A percentile compares a stretch with the other conserved stretches of the same genome.
These are phyloP conservation scores for Lachnellula subtilissima DNA, from an alignment of 2,329 filamentous ascomycete species.

Conservation along the genomic window DNA sequence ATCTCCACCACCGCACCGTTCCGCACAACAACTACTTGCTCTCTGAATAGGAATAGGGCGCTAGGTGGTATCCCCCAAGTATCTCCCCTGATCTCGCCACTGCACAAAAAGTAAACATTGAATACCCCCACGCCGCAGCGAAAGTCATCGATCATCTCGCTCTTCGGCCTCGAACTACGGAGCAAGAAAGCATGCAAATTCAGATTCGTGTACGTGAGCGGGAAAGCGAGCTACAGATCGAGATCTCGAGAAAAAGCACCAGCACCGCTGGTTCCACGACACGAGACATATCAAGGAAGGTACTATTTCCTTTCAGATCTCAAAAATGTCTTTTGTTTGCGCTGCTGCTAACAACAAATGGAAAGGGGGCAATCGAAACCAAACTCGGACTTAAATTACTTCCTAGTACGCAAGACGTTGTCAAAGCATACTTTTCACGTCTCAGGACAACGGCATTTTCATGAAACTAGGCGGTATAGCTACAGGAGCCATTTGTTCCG, in stretches of 20 bases:
- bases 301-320: slow-evolving; percentile 1
- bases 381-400: slow-evolving; percentile 18
- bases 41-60: slow-evolving; percentile 4
- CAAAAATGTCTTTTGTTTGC: too few species aligned
- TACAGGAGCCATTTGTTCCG: neutral
- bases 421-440: too few species aligned
- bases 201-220: slow-evolving; percentile 39
- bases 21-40: neutral
- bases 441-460: neutral
- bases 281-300: slow-evolving; percentile 28
- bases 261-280: slow-evolving; percentile 34
- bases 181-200: slow-evolving; percentile 31
- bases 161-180: slow-evolving; percentile 8
- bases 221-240: slow-evolving; percentile 35
- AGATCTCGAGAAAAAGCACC: slow-evolving; percentile 31
- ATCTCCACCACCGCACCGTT: slow-evolving; percentile 33
- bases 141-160: slow-evolving; percentile 27
- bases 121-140: slow-evolving; percentile 32
- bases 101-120: slow-evolving; percentile 30
- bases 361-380: slow-evolving; percentile 25
- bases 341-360: too few species aligned
- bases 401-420: too few species aligned
- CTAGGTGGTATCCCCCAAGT: slow-evolving; percentile 21
- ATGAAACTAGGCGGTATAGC: slow-evolving; percentile 7
- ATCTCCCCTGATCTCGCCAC: slow-evolving; percentile 17